These are phyloP conservation scores for Mortierella sp. DNA, from an alignment of 371 early-diverging fungal species.

Conservation along the genomic window DNA sequence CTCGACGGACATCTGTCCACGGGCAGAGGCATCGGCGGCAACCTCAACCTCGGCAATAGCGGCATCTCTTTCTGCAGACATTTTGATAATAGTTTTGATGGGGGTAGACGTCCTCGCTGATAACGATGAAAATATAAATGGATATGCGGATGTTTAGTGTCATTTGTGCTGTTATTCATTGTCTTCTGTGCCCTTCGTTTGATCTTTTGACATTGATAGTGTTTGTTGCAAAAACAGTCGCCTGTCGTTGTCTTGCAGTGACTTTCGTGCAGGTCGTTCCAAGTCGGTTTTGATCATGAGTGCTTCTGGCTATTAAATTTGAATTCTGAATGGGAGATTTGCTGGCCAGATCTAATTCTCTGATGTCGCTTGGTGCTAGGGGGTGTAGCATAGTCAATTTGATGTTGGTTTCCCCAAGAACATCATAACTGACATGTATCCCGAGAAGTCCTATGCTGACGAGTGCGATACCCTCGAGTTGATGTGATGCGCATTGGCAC, in stretches of 20 bases:
- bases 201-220: neutral
- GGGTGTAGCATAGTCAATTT: neutral
- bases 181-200: neutral
- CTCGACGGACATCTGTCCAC: slow-evolving; percentile 91
- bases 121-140: neutral
- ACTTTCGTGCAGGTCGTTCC: neutral
- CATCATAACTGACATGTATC: neutral
- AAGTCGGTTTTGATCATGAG: neutral
- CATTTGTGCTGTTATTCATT: neutral
- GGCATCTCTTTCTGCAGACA: slow-evolving; percentile 43
- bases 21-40: slow-evolving; percentile 80
- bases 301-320: neutral
- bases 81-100: slow-evolving; percentile 30
- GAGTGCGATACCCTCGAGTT: neutral
- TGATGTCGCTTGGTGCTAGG: too few relatives aligned
- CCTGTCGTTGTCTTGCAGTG: neutral
- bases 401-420: neutral
- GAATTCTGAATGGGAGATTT: neutral
- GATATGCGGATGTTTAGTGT: neutral
- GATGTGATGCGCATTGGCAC: neutral
- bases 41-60: slow-evolving; percentile 79
- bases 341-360: neutral
- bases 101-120: slow-evolving; percentile 11
- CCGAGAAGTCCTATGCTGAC: neutral
- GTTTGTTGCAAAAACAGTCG: neutral